phyloP scores from a whole-genome alignment of 2,329 filamentous ascomycete genomes.

The Claviceps capensis region DNA sequence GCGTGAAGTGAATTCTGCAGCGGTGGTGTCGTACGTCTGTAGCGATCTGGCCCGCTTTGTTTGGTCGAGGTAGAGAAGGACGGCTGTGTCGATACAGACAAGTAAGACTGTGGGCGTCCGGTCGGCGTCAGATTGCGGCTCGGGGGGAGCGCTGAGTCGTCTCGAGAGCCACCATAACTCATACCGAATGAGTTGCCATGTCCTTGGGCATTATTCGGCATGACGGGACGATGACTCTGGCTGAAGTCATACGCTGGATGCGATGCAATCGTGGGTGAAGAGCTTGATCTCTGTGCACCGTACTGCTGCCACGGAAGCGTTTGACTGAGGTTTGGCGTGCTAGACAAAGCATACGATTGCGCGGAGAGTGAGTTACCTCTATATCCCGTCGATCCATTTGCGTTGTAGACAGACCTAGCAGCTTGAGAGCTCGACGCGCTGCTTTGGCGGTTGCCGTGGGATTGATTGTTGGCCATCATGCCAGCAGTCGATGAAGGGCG shows the following conservation, averaged over 20 bases:
- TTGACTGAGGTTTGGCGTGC: slow-evolving; percentile 51
- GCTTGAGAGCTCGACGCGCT: slow-evolving; percentile 21
- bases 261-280: slow-evolving; percentile 29
- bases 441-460: slow-evolving; percentile 38
- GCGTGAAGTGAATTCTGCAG: slow-evolving; percentile 18
- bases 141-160: slow-evolving; percentile 35
- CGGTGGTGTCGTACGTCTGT: slow-evolving; percentile 53
- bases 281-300: slow-evolving; percentile 32
- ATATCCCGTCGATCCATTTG: slow-evolving; percentile 31
- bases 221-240: slow-evolving; percentile 10
- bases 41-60: slow-evolving; percentile 57
- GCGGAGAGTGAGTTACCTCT: slow-evolving; percentile 45
- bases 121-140: slow-evolving; percentile 26
- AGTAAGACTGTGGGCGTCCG: slow-evolving; percentile 29
- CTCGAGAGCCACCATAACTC: slow-evolving; percentile 30
- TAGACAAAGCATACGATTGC: slow-evolving; percentile 65
- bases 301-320: slow-evolving; percentile 37
- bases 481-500: slow-evolving; percentile 43
- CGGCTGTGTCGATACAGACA: slow-evolving; percentile 30
- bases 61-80: slow-evolving; percentile 26
- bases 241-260: slow-evolving; percentile 13
- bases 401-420: slow-evolving; percentile 17
- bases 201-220: slow-evolving; percentile 24
- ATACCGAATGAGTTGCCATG: slow-evolving; percentile 23
- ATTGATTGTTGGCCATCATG: slow-evolving; percentile 36